A percentile compares a stretch with the other conserved stretches of the same genome.
These are phyloP conservation scores for Ormosia emarginata DNA, from an alignment of 306 rosid species.

Conservation along the genomic window DNA sequence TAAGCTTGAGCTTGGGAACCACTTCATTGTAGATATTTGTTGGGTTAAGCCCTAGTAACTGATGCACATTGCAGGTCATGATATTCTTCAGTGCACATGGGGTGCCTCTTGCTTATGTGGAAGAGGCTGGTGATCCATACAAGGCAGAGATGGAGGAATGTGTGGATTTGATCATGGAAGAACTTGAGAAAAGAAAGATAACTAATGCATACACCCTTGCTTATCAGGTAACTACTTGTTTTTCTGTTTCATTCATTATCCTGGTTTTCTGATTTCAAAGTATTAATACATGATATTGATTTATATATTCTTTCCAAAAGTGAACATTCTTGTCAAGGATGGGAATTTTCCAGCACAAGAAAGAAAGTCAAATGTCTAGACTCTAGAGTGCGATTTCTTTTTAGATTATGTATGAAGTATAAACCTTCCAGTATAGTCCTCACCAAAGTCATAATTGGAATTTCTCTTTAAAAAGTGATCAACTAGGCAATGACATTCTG, in stretches of 20 bases:
- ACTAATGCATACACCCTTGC: constrained; percentile 82
- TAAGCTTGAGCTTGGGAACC: background rate
- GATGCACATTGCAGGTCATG: constrained; percentile 57
- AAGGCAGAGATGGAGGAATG: constrained; percentile 99
- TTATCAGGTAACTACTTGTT: constrained; percentile 63
- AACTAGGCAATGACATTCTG: background rate
- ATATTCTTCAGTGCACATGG: constrained; percentile 97
- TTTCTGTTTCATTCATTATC: background rate
- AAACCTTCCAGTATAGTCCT: background rate
- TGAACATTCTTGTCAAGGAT: background rate
- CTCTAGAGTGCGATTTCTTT: background rate
- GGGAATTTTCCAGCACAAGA: background rate
- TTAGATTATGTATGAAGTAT: background rate
- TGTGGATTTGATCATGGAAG: constrained; percentile 89
- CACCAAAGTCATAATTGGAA: background rate
- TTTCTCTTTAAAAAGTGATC: background rate
- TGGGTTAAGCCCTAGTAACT: constrained; percentile 13
- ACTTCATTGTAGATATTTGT: background rate
- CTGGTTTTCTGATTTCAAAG: constrained; percentile 5
- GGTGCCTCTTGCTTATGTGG: constrained; percentile 96
- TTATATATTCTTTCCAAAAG: background rate
- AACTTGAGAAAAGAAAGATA: constrained; percentile 75
- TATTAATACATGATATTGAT: background rate
- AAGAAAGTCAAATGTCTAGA: background rate
- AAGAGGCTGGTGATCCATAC: constrained; percentile 98